Evolutionary conservation across 139 green algal genomes (phyloP), one percentile per base, ranked within the genome.

Genomic region (Eudorina sp.): DNA sequence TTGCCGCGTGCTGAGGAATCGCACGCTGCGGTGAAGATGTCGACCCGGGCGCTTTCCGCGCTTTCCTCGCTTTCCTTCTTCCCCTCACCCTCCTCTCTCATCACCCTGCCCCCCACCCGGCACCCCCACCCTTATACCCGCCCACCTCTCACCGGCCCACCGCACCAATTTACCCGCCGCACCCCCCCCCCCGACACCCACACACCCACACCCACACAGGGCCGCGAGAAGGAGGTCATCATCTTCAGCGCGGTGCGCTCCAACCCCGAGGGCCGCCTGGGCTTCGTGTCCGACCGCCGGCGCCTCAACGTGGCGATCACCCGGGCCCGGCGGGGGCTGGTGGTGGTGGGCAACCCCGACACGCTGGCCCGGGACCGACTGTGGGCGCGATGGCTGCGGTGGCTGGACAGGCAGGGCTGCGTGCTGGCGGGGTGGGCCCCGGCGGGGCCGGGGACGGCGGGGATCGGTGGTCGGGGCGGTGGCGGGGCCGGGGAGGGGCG

Each of bases 291-390:
- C 0, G 97, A 99, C 90, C 55, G 84, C 19, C 91, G 97, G 14
- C 94, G 97, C 41, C 88, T 99, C 25, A 99, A 99, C 72, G 97
- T 99, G 64, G 96, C 97, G 41, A 91, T 99, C 88, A 99, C 97
- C 0, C 89, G 97, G 3, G 94, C 96, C 11, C 88, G 92, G 43
- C 90, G 96, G 0, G 91, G 88, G 16, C 88, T 94, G 25, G 80
- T 94, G n/a, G 89, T 95, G n/a, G 51, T 95, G 8, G 93, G 91
- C 0, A 62, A 93, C 73, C 86, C 93, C 27, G n/a, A 68, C 40
- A 95, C 92, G 34, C 89, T 95, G 40, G 60, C 18, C 51, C 60
- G 7, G 2, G 86, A 94, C 77, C 36, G 41, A 1, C 82, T 82
- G 31, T 94, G 92, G 92, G 27, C 60, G 3, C 38, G 77, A 2